These are phyloP conservation scores for Haplosporangium sp. DNA, from an alignment of 371 early-diverging fungal species.

Conservation along the genomic window DNA sequence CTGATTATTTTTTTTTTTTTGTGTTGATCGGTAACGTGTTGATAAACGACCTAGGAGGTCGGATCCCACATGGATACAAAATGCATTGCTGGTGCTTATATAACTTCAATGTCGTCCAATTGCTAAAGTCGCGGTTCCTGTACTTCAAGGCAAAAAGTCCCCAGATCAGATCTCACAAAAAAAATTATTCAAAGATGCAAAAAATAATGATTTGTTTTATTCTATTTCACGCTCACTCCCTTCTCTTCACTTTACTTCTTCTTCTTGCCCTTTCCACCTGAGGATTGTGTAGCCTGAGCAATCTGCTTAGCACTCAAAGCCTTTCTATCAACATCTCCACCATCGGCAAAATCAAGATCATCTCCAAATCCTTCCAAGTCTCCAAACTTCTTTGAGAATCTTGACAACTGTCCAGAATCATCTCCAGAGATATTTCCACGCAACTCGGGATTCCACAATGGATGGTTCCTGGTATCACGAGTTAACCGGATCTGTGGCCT, in stretches of 20 bases:
- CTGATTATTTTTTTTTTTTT: too few relatives aligned
- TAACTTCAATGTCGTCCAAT: too few relatives aligned
- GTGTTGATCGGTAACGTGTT: too few relatives aligned
- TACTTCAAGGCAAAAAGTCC: too few relatives aligned
- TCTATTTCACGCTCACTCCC: neutral
- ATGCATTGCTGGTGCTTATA: too few relatives aligned
- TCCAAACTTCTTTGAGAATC: conserved; percentile 82
- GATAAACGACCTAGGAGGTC: too few relatives aligned
- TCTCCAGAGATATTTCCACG: conserved; percentile 62
- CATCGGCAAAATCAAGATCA: conserved; percentile 45
- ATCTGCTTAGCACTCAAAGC: conserved; percentile 48
- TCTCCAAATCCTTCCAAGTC: conserved; percentile 64
- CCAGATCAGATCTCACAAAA: too few relatives aligned
- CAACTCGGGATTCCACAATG: conserved; percentile 89
- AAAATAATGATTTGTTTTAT: neutral
- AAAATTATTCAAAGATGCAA: too few relatives aligned
- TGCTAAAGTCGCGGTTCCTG: too few relatives aligned
- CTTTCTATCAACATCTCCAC: conserved; percentile 54
- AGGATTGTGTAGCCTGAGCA: conserved; percentile 35
- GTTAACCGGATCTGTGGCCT: conserved; percentile 84
- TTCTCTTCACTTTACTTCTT: conserved; percentile 30
- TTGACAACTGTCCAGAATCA: conserved; percentile 79
- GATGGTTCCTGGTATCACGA: conserved; percentile 93
- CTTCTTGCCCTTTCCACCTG: conserved; percentile 33
- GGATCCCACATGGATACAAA: too few relatives aligned